Evolutionary conservation across 2,329 filamentous ascomycete species (phyloP).

Genomic region (Colletotrichum sp.): DNA sequence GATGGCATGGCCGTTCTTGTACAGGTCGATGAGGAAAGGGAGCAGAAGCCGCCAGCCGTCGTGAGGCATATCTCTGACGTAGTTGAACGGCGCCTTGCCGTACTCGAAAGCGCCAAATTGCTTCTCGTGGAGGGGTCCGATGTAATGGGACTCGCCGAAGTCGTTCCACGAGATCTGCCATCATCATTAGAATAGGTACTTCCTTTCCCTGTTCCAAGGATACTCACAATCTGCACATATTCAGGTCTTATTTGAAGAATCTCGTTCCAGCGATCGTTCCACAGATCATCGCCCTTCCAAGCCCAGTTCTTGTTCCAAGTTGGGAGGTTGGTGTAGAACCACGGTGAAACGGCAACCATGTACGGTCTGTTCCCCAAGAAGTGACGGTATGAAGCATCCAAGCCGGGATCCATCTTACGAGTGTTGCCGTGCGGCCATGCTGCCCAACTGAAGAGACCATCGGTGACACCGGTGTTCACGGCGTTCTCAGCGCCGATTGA

Average conservation of each 20-base stretch:
- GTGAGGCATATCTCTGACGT: conserved; percentile 53
- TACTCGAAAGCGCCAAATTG: conserved; percentile 16
- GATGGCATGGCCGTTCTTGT: conserved; percentile 32
- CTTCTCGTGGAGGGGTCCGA: conserved; percentile 45
- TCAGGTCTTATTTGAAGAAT: conserved; percentile 53
- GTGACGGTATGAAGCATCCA: conserved; percentile 23
- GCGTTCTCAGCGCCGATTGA: conserved; percentile 37
- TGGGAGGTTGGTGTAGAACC: conserved; percentile 65
- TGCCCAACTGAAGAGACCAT: conserved; percentile 42
- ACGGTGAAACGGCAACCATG: conserved; percentile 62
- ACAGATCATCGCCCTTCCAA: conserved; percentile 63
- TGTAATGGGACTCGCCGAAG: conserved; percentile 61
- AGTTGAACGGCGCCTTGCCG: conserved; percentile 36
- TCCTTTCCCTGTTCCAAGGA: not conserved
- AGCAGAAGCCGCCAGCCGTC: conserved; percentile 54
- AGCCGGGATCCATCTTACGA: conserved; percentile 18
- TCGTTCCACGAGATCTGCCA: conserved; percentile 42
- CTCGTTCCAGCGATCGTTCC: conserved; percentile 63
- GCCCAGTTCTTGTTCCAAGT: conserved; percentile 66
- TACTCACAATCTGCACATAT: conserved; percentile 49
- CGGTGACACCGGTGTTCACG: conserved; percentile 23
- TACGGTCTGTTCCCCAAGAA: conserved; percentile 26
- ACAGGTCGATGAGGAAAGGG: conserved; percentile 38
- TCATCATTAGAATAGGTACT: not conserved
- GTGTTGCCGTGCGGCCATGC: conserved; percentile 37